Evolutionary conservation across 2,329 filamentous ascomycete genomes (phyloP).

Genomic region (Epichloe gansuensis): DNA sequence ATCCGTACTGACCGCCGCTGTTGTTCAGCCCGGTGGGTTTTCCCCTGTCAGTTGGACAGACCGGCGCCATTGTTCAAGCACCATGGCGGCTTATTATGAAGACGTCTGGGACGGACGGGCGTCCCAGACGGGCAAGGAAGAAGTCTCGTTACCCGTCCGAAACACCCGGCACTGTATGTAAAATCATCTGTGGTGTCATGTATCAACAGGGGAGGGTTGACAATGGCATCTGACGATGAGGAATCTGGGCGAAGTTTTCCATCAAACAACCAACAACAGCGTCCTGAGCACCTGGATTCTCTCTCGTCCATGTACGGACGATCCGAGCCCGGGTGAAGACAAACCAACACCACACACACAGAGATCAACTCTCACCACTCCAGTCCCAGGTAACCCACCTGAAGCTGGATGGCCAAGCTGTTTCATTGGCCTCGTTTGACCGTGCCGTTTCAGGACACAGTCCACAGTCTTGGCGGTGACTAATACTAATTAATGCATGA

Average conservation of each 20-base stretch:
- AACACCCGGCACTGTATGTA: no score
- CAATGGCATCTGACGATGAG: no score
- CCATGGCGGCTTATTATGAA: background rate
- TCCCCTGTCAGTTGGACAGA: background rate
- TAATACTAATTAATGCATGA: no score
- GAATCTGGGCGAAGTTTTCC: background rate
- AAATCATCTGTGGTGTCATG: background rate
- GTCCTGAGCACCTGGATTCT: background rate
- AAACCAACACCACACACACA: background rate
- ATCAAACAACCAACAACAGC: background rate
- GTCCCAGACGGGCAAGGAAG: no score
- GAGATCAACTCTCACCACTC: background rate
- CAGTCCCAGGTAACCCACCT: no score
- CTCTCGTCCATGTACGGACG: background rate
- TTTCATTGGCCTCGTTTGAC: no score
- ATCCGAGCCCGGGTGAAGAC: background rate
- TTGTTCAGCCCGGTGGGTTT: background rate
- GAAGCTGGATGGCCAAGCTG: no score
- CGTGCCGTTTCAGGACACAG: background rate
- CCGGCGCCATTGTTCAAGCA: background rate
- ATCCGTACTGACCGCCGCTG: background rate
- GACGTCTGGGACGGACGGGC: no score
- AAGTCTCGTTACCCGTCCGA: no score
- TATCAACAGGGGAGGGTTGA: no score
- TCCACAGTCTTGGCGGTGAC: no score